Base-by-base conservation (phyloP, 2,329 filamentous ascomycete genomes). In the Amesomyces nigricolor region DNA sequence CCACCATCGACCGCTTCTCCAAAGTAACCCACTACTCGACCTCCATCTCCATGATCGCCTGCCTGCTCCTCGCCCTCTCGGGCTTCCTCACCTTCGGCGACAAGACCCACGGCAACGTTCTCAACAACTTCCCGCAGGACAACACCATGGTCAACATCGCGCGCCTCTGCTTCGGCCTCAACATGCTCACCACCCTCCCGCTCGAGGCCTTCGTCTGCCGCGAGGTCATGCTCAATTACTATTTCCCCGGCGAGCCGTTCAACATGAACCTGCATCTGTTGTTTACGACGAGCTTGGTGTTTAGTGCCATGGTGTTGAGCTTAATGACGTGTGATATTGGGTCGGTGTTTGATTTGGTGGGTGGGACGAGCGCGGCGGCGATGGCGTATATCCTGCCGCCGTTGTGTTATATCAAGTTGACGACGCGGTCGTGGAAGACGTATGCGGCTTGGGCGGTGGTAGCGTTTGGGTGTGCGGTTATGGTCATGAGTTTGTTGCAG, bases 151-250 rank as follows among this genome's bases (percentile, higher is more conserved):
- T 97, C 68, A 97, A 96, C 72, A 80, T 99, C 56, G 94, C 94
- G 19, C 87, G 94, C 51, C 80, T 99, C 49, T 96, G 90, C 73
- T 97, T 99, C 68, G 94, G 94, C 2, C 81, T 99, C 62, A 99
- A 99, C 78, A 99, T 99, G 94, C 83, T 99, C 65, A 96, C 94
- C 13, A 97, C 94, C 1, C 78, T 99, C 37, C 94, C 94, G 0
- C 85, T 99, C 58, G 94, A 99, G 76, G 91, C 91, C 14, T 99
- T 99, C 70, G 94, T 99, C 53, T 99, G 94, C 72, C 84, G 94
- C 66, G 94, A 96, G 72, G 91, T 96, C 61, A 95, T 96, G 89
- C 82, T 89, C 63, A 91, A 89, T 61, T 96, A 95, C 72, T 86
- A 78, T 68, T 85, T 79, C 65, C 81, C 80, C 0, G 77, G 76